Evolutionary conservation across 345 rosid species (phyloP), one percentile per base, ranked within the genome.

Genomic region (Carallia pectinifolia): DNA sequence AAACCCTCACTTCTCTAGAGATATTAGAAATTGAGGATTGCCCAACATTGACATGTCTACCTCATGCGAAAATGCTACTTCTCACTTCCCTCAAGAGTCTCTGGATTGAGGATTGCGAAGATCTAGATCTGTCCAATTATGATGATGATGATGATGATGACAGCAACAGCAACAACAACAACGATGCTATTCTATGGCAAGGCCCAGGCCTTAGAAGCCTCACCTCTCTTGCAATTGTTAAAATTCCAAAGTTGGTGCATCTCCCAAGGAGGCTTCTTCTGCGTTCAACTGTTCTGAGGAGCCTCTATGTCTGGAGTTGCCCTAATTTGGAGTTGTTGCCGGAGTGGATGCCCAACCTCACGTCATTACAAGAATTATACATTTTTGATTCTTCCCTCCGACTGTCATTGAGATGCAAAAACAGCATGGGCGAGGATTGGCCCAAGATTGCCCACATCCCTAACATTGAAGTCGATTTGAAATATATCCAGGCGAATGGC

Each of bases 271-370:
- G 69, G 54, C 58, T 74, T 58, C 73, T 36, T 38, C 40, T 6
- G 27, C 61, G 53, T 39, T 6, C 67, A 44, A 27, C 65, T 23
- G 7, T 65, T 39, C 40, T 71, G 34, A 29, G 34, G 18, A 7
- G 1, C 8, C 68, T 76, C 15, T 0, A 1, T 1, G 61, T 71
- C 37, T 4, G 0, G 1, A 1, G 7, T 8, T 71, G 80, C 56
- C 19, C 31, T 5, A 44, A 18, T 65, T 55, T 76, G 68, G 48
- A 0, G 33, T 18, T 44, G 38, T 53, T 66, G 29, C 67, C 71
- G 2, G 63, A 53, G 10, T 74, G 77, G 71, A 74, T 66, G 23
- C n/a, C 30, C 52, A 72, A 65, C 64, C 69, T 72, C 52, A 44
- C 69, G 0, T 9, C 44, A 6, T 36, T 73, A 18, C n/a, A 60